Base-by-base conservation (phyloP, 2,329 filamentous ascomycete genomes). In the Microsporum audouinii region DNA sequence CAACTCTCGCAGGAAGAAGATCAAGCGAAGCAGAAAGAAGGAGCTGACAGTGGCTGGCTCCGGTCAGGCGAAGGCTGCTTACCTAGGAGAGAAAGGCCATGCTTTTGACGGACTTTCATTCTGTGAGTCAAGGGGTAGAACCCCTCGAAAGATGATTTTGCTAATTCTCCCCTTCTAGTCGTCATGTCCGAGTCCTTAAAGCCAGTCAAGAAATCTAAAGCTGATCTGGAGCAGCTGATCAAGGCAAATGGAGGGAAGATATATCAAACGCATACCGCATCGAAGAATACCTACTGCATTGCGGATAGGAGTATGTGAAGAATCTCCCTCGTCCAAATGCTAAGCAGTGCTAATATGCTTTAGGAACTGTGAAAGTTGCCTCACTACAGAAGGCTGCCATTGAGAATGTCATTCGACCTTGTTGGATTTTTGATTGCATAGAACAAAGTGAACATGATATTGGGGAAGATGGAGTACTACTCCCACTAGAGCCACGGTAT, bases 351-450 rank as follows among this genome's bases (percentile, higher is more conserved):
- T 60, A 29, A 59, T 31, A 61, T n/a, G 31, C 61, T 8, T 27
- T 58, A 77, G 74, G 76, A 57, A 79, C 82, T 0, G 85, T 97
- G 66, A 91, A 91, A 69, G 91, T 91, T 0, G 88, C 89, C 1
- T 91, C 89, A 7, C 74, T 96, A 6, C 84, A 90, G 63, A 95
- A 94, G 68, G 79, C 78, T 4, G 86, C 84, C 2, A 78, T 82
- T 0, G 80, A 83, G 5, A 86, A 89, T 66, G 86, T 99, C 58
- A 80, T 97, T 61, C 84, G 84, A 27, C 88, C 91, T 0, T 80
- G 78, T 4, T 99, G 94, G 94, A 76, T 97, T 1, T 78, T 88
- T 33, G 91, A 97, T 71, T 94, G 89, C 67, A 79, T 95, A 38
- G 80, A 81, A 36, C 80, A 80, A 62, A 78, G 77, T 51, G 79